phyloP scores from a whole-genome alignment of 768 basidiomycete species.

The Pulveroboletus sp. region DNA sequence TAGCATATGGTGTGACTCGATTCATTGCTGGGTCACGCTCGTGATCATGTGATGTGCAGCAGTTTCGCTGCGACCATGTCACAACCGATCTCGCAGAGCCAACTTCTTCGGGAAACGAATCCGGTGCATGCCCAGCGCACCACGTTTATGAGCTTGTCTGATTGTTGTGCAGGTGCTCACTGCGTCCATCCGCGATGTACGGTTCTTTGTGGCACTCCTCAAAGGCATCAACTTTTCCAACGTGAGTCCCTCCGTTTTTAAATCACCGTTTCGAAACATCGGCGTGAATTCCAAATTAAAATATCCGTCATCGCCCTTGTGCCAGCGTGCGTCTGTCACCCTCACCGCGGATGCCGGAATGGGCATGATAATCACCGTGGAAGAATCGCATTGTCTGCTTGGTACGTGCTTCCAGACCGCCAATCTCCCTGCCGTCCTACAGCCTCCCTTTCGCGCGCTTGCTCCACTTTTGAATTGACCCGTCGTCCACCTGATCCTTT shows the following conservation, averaged over 20 bases:
- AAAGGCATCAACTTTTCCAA: conserved; percentile 79
- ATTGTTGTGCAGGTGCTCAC: conserved; percentile 46
- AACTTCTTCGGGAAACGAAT: conserved; percentile 18
- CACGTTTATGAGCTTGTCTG: not conserved
- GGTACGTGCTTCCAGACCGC: conserved; percentile 45
- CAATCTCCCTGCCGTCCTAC: conserved; percentile 3
- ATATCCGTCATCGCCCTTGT: conserved; percentile 7
- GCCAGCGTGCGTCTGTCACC: conserved; percentile 69
- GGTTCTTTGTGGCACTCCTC: conserved; percentile 73
- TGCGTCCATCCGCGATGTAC: conserved; percentile 75
- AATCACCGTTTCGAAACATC: not conserved
- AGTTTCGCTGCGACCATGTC: no score
- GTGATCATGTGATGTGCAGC: conserved; percentile 21
- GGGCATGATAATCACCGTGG: conserved; percentile 76
- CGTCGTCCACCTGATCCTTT: not conserved
- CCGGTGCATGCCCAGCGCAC: conserved; percentile 17
- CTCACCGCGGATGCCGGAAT: conserved; percentile 62
- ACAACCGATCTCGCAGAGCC: conserved; percentile 17
- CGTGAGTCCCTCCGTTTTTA: conserved; percentile 42
- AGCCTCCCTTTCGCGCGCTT: not conserved
- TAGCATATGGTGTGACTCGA: not conserved
- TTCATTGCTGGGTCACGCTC: no score
- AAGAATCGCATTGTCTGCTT: conserved; percentile 77
- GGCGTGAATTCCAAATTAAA: conserved; percentile 2
- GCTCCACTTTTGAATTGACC: not conserved